Evolutionary conservation across 23 red algal species (phyloP).

Genomic region (Cyanidiococcus yangmingshanensis): DNA sequence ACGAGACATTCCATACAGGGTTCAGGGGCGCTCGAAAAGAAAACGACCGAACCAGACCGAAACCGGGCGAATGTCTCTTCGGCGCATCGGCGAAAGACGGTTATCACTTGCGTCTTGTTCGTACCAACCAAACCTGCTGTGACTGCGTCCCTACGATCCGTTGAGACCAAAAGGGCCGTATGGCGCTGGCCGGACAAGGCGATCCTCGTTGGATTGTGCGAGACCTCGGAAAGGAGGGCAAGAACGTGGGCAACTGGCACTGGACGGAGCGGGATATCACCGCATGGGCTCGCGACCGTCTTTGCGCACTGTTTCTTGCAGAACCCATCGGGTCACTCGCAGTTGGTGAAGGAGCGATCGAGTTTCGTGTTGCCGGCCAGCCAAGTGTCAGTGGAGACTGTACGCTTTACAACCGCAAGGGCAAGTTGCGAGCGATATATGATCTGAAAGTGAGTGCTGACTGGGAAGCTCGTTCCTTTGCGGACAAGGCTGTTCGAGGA

Average conservation of each 20-base stretch:
- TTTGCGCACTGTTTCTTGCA: background rate
- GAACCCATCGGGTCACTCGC: background rate
- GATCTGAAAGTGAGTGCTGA: background rate
- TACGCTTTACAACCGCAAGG: constrained; percentile 9
- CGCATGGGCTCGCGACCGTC: background rate
- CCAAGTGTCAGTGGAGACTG: background rate
- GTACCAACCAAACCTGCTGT: background rate
- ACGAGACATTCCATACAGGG: background rate
- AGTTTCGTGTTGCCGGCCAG: background rate
- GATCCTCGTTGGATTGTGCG: constrained; percentile 9
- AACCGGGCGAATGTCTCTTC: background rate
- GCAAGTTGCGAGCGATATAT: background rate
- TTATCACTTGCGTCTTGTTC: background rate
- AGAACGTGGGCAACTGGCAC: constrained; percentile 11
- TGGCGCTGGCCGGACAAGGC: constrained; percentile 13
- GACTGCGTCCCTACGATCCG: background rate
- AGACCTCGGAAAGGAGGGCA: constrained; percentile 3
- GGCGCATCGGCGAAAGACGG: too few relatives aligned
- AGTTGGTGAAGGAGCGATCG: background rate
- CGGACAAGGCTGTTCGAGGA: background rate
- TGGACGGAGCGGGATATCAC: constrained; percentile 3
- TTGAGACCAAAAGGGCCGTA: background rate
- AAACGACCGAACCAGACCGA: background rate
- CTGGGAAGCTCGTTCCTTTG: background rate
- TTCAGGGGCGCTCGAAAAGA: background rate